Percentiles rank a stretch among this genome's conserved stretches.
phyloP scores from a whole-genome alignment of 441 rosid species.

The Cnidoscolus chayamansa region DNA sequence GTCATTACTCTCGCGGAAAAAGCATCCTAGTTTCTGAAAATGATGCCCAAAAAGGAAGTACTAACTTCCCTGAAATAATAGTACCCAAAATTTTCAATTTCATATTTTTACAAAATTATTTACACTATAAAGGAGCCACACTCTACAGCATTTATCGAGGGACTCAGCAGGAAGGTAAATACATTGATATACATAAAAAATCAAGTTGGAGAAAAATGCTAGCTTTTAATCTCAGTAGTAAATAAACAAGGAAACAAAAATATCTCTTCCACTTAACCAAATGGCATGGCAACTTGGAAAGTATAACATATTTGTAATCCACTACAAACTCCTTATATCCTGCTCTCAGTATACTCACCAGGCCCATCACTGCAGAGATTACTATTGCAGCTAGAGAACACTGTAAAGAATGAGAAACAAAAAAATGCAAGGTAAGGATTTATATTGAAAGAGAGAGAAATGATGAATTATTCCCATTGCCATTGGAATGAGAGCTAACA shows the following conservation, averaged over 20 bases:
- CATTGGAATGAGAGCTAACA: not conserved
- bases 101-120: not conserved
- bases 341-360: slow-evolving; percentile 49
- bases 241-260: not conserved
- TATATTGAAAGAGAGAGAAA: not conserved
- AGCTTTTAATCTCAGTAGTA: not conserved
- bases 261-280: not conserved
- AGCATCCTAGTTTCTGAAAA: not conserved
- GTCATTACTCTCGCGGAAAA: not conserved
- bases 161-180: not conserved
- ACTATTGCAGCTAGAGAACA: slow-evolving; percentile 96
- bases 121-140: not conserved
- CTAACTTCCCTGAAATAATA: not conserved
- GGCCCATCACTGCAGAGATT: slow-evolving; percentile 79
- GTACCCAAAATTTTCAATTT: not conserved
- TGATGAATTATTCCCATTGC: not conserved
- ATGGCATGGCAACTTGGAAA: not conserved
- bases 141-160: not conserved
- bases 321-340: not conserved
- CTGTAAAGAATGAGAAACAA: slow-evolving; percentile 42
- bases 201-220: not conserved
- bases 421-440: slow-evolving; percentile 1
- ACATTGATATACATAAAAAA: not conserved
- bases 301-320: not conserved
- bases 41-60: not conserved